A percentile compares a stretch with the other conserved stretches of the same genome.
These are phyloP conservation scores for Ehretia macrophylla DNA, from an alignment of 257 asterid species.

Conservation along the genomic window DNA sequence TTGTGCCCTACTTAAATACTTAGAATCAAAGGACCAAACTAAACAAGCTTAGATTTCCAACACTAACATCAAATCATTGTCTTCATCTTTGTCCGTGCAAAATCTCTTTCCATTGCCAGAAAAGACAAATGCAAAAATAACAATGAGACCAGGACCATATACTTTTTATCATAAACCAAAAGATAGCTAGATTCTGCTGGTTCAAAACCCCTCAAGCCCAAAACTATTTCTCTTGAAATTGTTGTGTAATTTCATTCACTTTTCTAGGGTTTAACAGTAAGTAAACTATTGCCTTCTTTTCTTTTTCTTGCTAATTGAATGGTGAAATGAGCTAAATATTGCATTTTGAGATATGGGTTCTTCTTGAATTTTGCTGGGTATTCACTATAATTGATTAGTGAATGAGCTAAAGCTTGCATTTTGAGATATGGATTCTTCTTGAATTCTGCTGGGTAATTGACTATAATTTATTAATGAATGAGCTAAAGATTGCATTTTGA, in stretches of 20 bases:
- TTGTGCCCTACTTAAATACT: too few species aligned
- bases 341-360: slow-evolving; percentile 31
- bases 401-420: slow-evolving; percentile 14
- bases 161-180: too few species aligned
- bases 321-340: slow-evolving; percentile 22
- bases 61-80: too few species aligned
- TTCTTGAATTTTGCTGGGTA: slow-evolving; percentile 11
- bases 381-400: background rate
- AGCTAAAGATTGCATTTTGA: background rate
- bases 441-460: background rate
- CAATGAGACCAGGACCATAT: too few species aligned
- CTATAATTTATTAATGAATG: slow-evolving; percentile 3
- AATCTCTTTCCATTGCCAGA: too few species aligned
- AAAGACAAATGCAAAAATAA: too few species aligned
- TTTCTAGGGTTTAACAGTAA: background rate
- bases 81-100: too few species aligned
- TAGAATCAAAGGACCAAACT: too few species aligned
- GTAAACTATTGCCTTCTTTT: background rate
- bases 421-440: slow-evolving; percentile 27
- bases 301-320: background rate
- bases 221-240: background rate
- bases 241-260: background rate
- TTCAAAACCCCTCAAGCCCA: background rate
- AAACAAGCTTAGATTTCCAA: too few species aligned
- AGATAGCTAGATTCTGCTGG: background rate